phyloP scores from a whole-genome alignment of 495 filamentous ascomycete genomes.

The Neurospora sp. region DNA sequence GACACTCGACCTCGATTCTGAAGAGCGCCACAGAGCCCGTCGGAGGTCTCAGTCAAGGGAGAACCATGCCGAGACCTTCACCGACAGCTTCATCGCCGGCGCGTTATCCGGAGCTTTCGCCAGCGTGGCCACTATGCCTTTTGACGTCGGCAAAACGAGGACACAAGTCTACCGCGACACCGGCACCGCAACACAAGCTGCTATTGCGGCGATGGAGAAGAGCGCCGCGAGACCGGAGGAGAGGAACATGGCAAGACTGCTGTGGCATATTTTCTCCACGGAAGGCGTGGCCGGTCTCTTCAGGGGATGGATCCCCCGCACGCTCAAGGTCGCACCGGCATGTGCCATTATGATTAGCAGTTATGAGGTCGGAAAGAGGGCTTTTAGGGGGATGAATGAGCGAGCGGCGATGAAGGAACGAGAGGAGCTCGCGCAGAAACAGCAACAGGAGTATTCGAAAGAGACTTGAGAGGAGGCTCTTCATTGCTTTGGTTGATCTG shows the following conservation, averaged over 20 bases:
- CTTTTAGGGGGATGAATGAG: slow-evolving; percentile 72
- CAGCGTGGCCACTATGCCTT: slow-evolving; percentile 86
- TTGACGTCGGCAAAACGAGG: slow-evolving; percentile 94
- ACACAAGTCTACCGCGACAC: slow-evolving; percentile 66
- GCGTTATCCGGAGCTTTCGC: slow-evolving; percentile 73
- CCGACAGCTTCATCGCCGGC: slow-evolving; percentile 82
- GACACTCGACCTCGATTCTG: slow-evolving; percentile 14
- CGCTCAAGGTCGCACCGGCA: slow-evolving; percentile 88
- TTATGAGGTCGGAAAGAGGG: slow-evolving; percentile 91
- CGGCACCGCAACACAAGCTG: slow-evolving; percentile 12
- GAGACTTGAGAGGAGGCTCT: not conserved
- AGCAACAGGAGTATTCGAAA: not conserved
- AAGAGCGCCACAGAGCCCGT: slow-evolving; percentile 25
- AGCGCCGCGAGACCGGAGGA: slow-evolving; percentile 53
- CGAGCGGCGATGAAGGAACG: slow-evolving; percentile 24
- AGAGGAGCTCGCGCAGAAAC: not conserved
- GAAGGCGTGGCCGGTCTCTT: slow-evolving; percentile 78
- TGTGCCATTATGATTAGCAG: slow-evolving; percentile 99
- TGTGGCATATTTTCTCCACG: slow-evolving; percentile 77
- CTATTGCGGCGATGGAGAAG: slow-evolving; percentile 1
- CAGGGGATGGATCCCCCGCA: slow-evolving; percentile 81
- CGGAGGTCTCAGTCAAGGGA: slow-evolving; percentile 40
- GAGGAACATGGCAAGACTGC: slow-evolving; percentile 60
- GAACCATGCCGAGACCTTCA: slow-evolving; percentile 60
- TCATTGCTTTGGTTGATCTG: not conserved